A percentile compares a stretch with the other conserved stretches of the same genome.
Conservation (phyloP, 768 basidiomycete species). For the Boletus subcaerulescens region DNA sequence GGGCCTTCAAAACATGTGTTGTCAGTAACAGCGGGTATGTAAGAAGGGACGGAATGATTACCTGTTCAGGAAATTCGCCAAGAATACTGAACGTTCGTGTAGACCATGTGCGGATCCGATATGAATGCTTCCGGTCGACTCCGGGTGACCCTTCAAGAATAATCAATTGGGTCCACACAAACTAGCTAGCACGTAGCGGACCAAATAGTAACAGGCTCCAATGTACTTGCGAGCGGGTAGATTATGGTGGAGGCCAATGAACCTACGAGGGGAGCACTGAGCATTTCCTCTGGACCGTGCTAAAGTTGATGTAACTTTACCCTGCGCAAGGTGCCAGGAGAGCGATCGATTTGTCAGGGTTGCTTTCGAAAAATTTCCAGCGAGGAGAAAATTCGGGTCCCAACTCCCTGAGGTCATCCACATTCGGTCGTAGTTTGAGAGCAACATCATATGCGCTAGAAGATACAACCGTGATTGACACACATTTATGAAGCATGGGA, state of each 20-base stretch:
- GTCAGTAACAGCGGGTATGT: neutral
- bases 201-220: conserved; percentile 27
- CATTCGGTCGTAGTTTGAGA: conserved; percentile 53
- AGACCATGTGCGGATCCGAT: conserved; percentile 41
- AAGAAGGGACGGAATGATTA: conserved; percentile 21
- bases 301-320: conserved; percentile 23
- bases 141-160: conserved; percentile 30
- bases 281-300: neutral
- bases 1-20: conserved; percentile 6
- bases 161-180: neutral
- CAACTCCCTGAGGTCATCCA: conserved; percentile 47
- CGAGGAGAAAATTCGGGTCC: conserved; percentile 43
- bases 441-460: conserved; percentile 52
- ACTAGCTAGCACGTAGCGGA: conserved; percentile 7
- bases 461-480: neutral
- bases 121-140: conserved; percentile 46
- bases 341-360: conserved; percentile 55
- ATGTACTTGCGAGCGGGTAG: conserved; percentile 16
- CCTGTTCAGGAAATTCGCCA: conserved; percentile 46
- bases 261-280: conserved; percentile 1
- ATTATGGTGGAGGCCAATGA: conserved; percentile 9
- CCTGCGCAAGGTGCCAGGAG: conserved; percentile 44
- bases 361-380: conserved; percentile 52
- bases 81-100: conserved; percentile 41
- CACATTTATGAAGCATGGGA: neutral